Conservation (phyloP, 2,329 filamentous ascomycete species). For the Colletotrichum caudatum region DNA sequence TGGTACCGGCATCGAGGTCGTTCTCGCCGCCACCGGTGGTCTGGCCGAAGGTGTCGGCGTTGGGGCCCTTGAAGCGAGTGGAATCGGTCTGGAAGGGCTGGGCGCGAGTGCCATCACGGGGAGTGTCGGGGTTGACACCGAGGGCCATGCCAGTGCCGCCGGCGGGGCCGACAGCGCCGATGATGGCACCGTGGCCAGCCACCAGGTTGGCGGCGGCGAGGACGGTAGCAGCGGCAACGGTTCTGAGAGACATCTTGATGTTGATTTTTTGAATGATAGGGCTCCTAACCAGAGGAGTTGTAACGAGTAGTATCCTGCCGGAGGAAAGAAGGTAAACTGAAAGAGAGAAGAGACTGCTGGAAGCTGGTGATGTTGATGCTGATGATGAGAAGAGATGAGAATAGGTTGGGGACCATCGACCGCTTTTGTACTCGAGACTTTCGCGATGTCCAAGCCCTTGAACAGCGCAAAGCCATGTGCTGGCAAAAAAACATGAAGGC, state of each 20-base stretch:
- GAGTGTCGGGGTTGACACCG: conserved; percentile 65
- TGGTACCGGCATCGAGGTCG: conserved; percentile 67
- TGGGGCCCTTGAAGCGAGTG: conserved; percentile 69
- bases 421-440: conserved; percentile 33
- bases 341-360: conserved; percentile 39
- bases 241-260: conserved; percentile 50
- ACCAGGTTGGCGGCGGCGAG: conserved; percentile 67
- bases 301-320: conserved; percentile 38
- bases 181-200: conserved; percentile 71
- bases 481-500: not conserved
- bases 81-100: conserved; percentile 73
- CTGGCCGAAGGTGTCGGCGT: conserved; percentile 67
- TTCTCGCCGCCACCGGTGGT: conserved; percentile 69
- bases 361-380: conserved; percentile 30
- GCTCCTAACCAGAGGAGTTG: conserved; percentile 41
- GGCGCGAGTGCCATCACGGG: conserved; percentile 70
- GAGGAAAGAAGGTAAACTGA: conserved; percentile 29
- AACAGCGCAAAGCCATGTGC: not conserved
- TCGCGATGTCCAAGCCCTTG: not conserved
- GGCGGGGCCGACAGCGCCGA: conserved; percentile 66
- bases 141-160: conserved; percentile 68
- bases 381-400: conserved; percentile 24
- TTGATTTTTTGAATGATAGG: conserved; percentile 10
- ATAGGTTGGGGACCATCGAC: not conserved
- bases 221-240: conserved; percentile 57